Base-by-base conservation (phyloP, 768 basidiomycete genomes). In the Naematelia encephala region DNA sequence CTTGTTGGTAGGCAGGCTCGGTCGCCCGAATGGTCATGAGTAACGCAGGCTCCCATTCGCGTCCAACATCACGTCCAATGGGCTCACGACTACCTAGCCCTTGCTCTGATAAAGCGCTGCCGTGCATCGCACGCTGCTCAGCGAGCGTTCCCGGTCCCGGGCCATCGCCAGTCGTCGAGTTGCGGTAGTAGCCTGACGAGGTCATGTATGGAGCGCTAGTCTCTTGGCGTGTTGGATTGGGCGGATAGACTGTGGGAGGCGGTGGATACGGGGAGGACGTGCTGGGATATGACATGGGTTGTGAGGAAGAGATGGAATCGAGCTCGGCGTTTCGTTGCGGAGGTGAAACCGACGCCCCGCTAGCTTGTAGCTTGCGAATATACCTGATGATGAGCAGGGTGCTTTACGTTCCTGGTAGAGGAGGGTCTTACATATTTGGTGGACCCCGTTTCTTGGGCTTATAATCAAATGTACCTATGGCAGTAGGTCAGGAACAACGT, bases 401-500 rank as follows among this genome's bases (percentile, higher is more conserved):
- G 50, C 29, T 22, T 22, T 47, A 44, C n/a, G 45, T n/a, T 22
- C 16, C 27, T 22, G 45, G 22, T 26, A 10, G 19, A 52, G 23
- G 45, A 8, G 34, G 34, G 16, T 8, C 34, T 39, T 39, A 93
- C 88, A 91, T 81, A 77, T 93, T 93, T 1, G 91, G 91, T 2
- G 91, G 91, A 0, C 91, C 91, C 56, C 91, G 81, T 78, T 93
- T 93, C 81, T 91, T 91, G 19, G 91, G 91, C 73, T 89, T 88
- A 74, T 93, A 93, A 72, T 90, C 88, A 67, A 92, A 94, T 0
- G 88, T 91, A 76, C 91, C 69, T 71, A 25, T 12, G 34, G 34
- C 34, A 39, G 34, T 8, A 39, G n/a, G 34, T 39, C 34, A 39
- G 34, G 8, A 8, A 16, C 34, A 16, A 16, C 34, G 16, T 8